Evolutionary conservation across 345 rosid genomes (phyloP).

Genomic region (Citrus reticulata): DNA sequence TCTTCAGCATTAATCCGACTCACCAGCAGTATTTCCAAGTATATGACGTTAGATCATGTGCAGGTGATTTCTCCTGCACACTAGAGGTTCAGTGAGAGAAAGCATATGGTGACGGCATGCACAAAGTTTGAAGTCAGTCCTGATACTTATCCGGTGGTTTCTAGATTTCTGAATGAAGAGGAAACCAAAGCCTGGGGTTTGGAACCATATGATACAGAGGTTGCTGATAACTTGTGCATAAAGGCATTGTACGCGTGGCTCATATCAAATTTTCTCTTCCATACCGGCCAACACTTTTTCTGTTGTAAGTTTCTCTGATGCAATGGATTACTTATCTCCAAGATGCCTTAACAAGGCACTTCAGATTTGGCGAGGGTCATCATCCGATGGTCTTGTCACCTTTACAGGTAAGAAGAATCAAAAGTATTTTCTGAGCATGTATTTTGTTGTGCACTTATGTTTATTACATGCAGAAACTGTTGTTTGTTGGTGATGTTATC

Average conservation of each 20-base stretch:
- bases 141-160: slow-evolving; percentile 42
- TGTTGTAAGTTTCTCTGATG: slow-evolving; percentile 47
- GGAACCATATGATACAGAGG: slow-evolving; percentile 48
- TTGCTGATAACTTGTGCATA: slow-evolving; percentile 39
- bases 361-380: slow-evolving; percentile 41
- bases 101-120: slow-evolving; percentile 49
- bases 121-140: slow-evolving; percentile 46
- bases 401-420: slow-evolving; percentile 37
- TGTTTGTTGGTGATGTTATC: not conserved
- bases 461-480: not conserved
- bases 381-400: slow-evolving; percentile 33
- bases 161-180: slow-evolving; percentile 38
- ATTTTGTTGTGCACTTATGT: not conserved
- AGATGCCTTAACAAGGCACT: slow-evolving; percentile 52
- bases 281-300: slow-evolving; percentile 44
- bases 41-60: not conserved
- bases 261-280: slow-evolving; percentile 53
- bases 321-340: slow-evolving; percentile 47
- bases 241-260: slow-evolving; percentile 42
- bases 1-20: not conserved
- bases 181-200: slow-evolving; percentile 57
- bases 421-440: not conserved
- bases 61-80: slow-evolving; percentile 42
- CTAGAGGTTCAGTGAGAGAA: slow-evolving; percentile 39
- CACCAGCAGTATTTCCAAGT: not conserved